phyloP scores from a whole-genome alignment of 345 rosid species.

The Salix koriyanagi region DNA sequence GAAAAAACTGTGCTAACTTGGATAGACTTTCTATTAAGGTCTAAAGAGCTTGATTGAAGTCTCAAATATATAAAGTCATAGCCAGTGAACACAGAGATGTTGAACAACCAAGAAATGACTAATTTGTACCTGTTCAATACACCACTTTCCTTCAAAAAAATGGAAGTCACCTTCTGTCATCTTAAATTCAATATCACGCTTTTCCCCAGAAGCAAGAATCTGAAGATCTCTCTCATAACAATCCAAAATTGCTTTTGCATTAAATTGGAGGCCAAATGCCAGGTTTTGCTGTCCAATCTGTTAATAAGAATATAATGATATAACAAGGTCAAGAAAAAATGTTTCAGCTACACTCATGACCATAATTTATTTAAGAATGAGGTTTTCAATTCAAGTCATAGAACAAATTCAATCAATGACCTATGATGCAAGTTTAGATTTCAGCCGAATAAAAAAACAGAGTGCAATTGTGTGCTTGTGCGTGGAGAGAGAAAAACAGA shows the following conservation, averaged over 20 bases:
- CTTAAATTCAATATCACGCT: conserved; percentile 82
- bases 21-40: neutral
- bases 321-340: neutral
- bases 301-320: conserved; percentile 11
- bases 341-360: neutral
- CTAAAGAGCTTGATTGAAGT: neutral
- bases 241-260: conserved; percentile 79
- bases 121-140: conserved; percentile 70
- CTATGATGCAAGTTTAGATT: neutral
- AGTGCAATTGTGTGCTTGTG: neutral
- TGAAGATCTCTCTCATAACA: conserved; percentile 83
- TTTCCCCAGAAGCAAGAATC: conserved; percentile 44
- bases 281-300: conserved; percentile 84
- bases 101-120: neutral
- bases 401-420: neutral
- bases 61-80: neutral
- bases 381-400: neutral
- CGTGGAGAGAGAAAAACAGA: no score
- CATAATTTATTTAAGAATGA: neutral
- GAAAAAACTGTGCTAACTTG: neutral
- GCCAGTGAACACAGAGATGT: neutral
- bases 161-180: conserved; percentile 95
- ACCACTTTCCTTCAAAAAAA: conserved; percentile 85
- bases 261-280: conserved; percentile 73
- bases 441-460: neutral